Evolutionary conservation across 768 basidiomycete species (phyloP), one percentile per base, ranked within the genome.

Genomic region (Lactifluus echinatus): DNA sequence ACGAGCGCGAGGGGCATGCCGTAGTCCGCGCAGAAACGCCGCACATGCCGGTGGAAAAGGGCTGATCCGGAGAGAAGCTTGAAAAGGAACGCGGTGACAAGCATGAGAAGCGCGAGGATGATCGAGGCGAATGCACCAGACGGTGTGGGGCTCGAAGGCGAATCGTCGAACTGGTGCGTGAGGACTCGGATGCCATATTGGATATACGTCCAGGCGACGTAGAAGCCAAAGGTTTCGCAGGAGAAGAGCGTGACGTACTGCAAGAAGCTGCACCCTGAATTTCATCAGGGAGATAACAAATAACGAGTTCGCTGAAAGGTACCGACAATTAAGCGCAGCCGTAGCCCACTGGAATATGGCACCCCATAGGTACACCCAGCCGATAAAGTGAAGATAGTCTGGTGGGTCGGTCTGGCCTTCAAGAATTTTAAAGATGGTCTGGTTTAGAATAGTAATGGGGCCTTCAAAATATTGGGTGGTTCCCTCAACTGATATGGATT

Each of bases 331-430:
- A 15, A 88, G 72, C 5, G 80, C 67, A 5, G 92, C 89, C 4
- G 89, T 87, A 44, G 89, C 71, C 86, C 87, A 92, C 65, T 93
- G 87, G 39, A 88, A 70, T 39, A 93, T 87, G 0, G 90, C 92
- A 33, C 80, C 89, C 91, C 91, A 93, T 0, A 93, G 72, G 68
- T 95, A 94, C 0, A 91, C 87, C 93, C 93, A 94, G 26, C 91
- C 91, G 8, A 94, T 79, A 65, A 93, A 93, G 34, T 87, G 86
- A 12, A 93, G 78, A 67, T 93, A 95, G 50, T 79, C 69, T 1
- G 91, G 90, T 5, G 84, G 73, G 57, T 84, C 75, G 10, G 74
- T 63, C 50, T 79, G 76, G 19, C 72, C 73, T 64, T 77, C 67
- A 53, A 90, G 73, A 56, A 93, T 89, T 63, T 85, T 78, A 68